Base-by-base conservation (phyloP, 75 land plant genomes). In the Adiantum capillusveneris region DNA sequence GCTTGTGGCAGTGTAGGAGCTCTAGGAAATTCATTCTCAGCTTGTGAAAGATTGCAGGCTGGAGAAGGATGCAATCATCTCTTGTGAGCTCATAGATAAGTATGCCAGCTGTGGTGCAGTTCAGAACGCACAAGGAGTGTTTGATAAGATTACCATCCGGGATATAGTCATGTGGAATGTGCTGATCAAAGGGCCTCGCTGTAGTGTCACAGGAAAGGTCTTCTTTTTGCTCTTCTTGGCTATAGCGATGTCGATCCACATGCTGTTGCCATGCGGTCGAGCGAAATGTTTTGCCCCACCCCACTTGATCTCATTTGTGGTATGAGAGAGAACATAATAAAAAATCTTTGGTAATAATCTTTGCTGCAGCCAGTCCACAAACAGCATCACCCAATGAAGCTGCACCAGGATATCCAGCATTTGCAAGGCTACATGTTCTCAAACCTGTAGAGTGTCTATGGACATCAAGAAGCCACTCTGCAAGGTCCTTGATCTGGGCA, bases 251-350 rank as follows among this genome's bases (percentile, higher is more conserved):
- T 75, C 51, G 81, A 78, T 3, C 88, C 92, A 75, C 87, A 97
- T 59, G 90, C 99, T 63, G 75, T 84, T 56, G 86, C 99, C 56
- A 76, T 83, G 0, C 92, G 82, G 44, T 95, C 88, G 66, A n/a
- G n/a, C n/a, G n/a, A n/a, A n/a, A 66, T 95, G 99, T 72, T 82
- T 90, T 24, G 99, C 99, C 11, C 99, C 99, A 28, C 97, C 99
- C 99, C 97, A 95, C 52, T 90, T 95, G 56, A 87, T 76, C 68
- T 95, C 97, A 51, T 90, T 90, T 26, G 88, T 97, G 27, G 97
- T 87, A 61, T 90, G 88, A 20, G 97, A 95, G 54, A 62, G 89
- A 94, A 97, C 99, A 95, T 58, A 95, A 95, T 21, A 95, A 59
- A 66, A 81, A 90, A 58, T 95, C 96, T 55, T 65, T 82, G 27